phyloP scores from a whole-genome alignment of 164 flowering plant genomes.

The Tetracentron sinense region DNA sequence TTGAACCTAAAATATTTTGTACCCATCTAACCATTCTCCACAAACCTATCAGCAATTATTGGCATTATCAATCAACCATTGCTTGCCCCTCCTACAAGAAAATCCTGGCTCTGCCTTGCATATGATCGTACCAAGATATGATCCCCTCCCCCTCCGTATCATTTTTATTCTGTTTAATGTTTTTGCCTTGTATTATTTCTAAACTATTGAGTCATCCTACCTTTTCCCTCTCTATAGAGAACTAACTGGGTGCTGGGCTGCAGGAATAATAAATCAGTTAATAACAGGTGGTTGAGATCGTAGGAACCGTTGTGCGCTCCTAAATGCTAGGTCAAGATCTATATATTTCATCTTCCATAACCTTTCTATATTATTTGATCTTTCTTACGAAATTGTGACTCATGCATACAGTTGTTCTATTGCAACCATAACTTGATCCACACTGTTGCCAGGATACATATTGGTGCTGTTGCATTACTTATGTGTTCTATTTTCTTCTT shows the following conservation, averaged over 20 bases:
- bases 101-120: too few species aligned
- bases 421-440: neutral
- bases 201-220: neutral
- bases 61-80: too few species aligned
- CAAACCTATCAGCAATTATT: too few species aligned
- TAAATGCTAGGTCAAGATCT: conserved; percentile 44
- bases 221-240: conserved; percentile 8
- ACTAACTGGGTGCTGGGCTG: conserved; percentile 52
- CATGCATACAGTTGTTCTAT: neutral
- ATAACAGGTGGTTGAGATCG: conserved; percentile 56
- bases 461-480: too few species aligned
- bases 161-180: conserved; percentile 2
- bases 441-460: neutral
- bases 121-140: too few species aligned
- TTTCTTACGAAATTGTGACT: too few species aligned
- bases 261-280: conserved; percentile 40
- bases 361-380: neutral
- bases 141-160: too few species aligned
- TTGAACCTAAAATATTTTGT: too few species aligned
- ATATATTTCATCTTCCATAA: conserved; percentile 14
- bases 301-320: conserved; percentile 30
- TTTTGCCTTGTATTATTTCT: neutral
- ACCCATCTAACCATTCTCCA: too few species aligned
- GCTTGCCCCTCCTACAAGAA: too few species aligned
- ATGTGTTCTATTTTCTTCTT: neutral